phyloP scores from a whole-genome alignment of 495 filamentous ascomycete genomes.

The Hypoxylon rickii region DNA sequence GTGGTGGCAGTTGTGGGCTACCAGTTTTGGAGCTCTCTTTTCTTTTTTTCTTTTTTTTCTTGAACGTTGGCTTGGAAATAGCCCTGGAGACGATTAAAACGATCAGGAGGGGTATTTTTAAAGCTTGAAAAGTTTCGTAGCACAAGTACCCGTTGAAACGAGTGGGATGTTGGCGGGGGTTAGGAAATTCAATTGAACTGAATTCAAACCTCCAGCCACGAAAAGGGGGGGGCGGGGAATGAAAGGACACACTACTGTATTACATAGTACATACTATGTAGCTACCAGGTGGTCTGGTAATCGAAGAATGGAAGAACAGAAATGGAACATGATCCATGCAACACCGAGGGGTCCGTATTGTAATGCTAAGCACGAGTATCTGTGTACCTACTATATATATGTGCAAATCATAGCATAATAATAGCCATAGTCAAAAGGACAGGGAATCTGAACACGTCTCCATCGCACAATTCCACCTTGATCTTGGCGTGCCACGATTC shows the following conservation, averaged over 20 bases:
- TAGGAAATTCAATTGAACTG: constrained; percentile 11
- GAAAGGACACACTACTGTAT: constrained; percentile 15
- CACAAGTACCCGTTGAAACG: constrained; percentile 2
- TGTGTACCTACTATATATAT: not conserved
- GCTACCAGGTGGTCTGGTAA: not conserved
- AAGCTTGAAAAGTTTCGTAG: constrained; percentile 6
- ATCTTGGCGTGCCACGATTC: constrained; percentile 31
- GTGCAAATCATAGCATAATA: no score
- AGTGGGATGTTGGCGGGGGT: constrained; percentile 31
- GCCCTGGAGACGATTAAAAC: not conserved
- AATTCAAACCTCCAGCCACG: constrained; percentile 27
- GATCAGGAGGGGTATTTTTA: constrained; percentile 11
- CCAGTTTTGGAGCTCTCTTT: no score
- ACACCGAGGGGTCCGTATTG: constrained; percentile 27
- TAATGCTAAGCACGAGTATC: not conserved
- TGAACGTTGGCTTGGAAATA: not conserved
- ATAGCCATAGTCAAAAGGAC: no score
- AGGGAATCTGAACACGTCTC: constrained; percentile 29
- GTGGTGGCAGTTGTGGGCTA: no score
- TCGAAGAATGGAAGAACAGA: constrained; percentile 32
- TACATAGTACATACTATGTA: not conserved
- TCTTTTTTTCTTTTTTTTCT: no score
- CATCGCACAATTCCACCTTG: constrained; percentile 29
- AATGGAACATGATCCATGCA: constrained; percentile 11
- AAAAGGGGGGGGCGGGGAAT: constrained; percentile 27